Conservation (phyloP, 2,329 filamentous ascomycete species). For the Allantophomopsis lycopodina region DNA sequence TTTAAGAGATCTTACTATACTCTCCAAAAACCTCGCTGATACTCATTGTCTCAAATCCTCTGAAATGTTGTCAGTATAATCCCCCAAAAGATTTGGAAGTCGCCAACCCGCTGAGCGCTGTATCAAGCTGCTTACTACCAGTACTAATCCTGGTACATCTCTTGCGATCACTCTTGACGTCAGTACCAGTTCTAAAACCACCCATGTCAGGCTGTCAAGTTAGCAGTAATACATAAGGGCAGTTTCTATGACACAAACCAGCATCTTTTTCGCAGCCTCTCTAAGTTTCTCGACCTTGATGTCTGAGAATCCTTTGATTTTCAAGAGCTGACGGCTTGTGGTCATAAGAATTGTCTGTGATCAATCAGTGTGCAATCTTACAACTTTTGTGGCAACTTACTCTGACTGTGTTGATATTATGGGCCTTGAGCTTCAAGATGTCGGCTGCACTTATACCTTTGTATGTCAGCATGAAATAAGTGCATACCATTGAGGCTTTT, state of each 20-base stretch:
- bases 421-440: conserved; percentile 49
- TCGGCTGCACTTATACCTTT: conserved; percentile 48
- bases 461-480: background rate
- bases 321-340: conserved; percentile 44
- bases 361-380: background rate
- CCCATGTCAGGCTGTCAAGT: conserved; percentile 34
- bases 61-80: conserved; percentile 12
- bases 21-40: conserved; percentile 52
- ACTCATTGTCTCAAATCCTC: conserved; percentile 57
- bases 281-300: conserved; percentile 60
- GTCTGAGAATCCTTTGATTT: conserved; percentile 59
- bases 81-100: background rate
- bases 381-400: conserved; percentile 22
- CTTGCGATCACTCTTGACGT: conserved; percentile 48
- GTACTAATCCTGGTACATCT: conserved; percentile 52
- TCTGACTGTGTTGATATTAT: conserved; percentile 49
- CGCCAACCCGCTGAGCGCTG: conserved; percentile 44
- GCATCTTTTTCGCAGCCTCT: conserved; percentile 38
- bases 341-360: conserved; percentile 16
- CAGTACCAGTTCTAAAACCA: conserved; percentile 52
- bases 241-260: conserved; percentile 6
- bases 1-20: conserved; percentile 25
- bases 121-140: conserved; percentile 55
- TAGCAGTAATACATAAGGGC: conserved; percentile 2
- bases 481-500: conserved; percentile 3